phyloP scores from a whole-genome alignment of 768 basidiomycete genomes.

The Psilocybe cubensis region DNA sequence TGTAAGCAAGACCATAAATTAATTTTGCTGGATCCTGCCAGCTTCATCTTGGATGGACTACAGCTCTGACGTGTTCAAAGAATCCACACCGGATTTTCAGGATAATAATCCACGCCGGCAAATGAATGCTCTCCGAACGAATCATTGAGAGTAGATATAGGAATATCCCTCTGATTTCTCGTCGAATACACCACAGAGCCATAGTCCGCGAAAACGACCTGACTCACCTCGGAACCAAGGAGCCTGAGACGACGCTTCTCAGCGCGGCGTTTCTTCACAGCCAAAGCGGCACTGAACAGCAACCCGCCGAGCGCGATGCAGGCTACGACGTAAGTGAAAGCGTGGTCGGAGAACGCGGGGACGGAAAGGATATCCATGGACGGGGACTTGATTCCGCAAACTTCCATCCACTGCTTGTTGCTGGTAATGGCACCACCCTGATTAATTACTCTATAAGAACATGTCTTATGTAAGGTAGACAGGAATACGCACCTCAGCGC shows the following conservation, averaged over 20 bases:
- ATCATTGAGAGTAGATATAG: constrained; percentile 11
- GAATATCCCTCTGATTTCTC: constrained; percentile 7
- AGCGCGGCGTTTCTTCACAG: constrained; percentile 43
- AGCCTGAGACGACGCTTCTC: constrained; percentile 44
- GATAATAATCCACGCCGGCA: constrained; percentile 29
- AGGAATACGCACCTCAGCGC: constrained; percentile 60
- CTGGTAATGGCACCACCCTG: constrained; percentile 56
- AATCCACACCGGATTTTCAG: constrained; percentile 41
- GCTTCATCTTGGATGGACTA: constrained; percentile 11
- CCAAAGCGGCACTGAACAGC: constrained; percentile 37
- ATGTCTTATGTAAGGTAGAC: neutral
- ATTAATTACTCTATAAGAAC: constrained; percentile 14
- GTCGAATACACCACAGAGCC: constrained; percentile 35
- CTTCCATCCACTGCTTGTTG: constrained; percentile 58
- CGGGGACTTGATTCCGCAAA: constrained; percentile 38
- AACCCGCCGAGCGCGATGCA: constrained; percentile 42
- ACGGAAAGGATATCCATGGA: constrained; percentile 29
- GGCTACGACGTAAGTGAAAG: constrained; percentile 40
- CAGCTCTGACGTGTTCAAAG: constrained; percentile 18
- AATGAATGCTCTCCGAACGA: constrained; percentile 19
- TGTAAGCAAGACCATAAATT: constrained; percentile 10
- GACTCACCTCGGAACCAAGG: constrained; percentile 54
- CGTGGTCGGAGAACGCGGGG: constrained; percentile 27
- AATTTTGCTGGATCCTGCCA: constrained; percentile 6
- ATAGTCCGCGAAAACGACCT: constrained; percentile 37